Base-by-base conservation (phyloP, 805 yeast genomes). In the Candida michaelii region DNA sequence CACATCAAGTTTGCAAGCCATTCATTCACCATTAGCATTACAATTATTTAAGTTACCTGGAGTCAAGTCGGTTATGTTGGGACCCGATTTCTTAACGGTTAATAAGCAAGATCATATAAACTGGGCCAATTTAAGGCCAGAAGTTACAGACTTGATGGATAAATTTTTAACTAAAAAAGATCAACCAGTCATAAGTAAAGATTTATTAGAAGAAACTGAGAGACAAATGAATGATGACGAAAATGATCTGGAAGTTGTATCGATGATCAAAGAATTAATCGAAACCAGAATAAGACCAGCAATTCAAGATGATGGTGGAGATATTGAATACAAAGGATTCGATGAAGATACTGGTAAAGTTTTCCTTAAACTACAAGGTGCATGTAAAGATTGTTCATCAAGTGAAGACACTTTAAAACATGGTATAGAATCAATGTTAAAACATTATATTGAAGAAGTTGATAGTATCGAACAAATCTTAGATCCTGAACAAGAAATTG, bases 291-390 rank as follows among this genome's bases (percentile, higher is more conserved):
- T 93, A 39, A 82, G 97, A 58, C 99, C 99, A 1, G 97, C 98
- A 1, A 89, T 93, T 44, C 96, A 89, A 67, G 99, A 93, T 56
- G 99, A 93, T 57, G 99, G 99, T 48, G 99, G 99, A 25, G 98
- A 93, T 58, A 83, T 93, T 48, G 90, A 88, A 54, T 95, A 82
- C 61, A 77, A 86, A 45, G 93, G 88, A 5, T 90, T 87, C 59
- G 88, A 87, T 44, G 89, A 85, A 49, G 87, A 83, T 45, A 75
- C 85, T 0, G 99, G 99, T 1, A 81, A 85, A 11, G 98, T 95
- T 5, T 86, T 80, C 60, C 77, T 93, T 53, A 89, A 86, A 60
- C 71, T 93, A 35, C 90, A 88, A 54, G 99, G 99, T 37, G 98
- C 99, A 6, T 93, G 99, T 66, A 83, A 95, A 42, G 79, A 95